Percentiles rank a stretch among this genome's conserved stretches.
Conservation (phyloP, 2,329 filamentous ascomycete genomes). For the Cryphonectria japonica region DNA sequence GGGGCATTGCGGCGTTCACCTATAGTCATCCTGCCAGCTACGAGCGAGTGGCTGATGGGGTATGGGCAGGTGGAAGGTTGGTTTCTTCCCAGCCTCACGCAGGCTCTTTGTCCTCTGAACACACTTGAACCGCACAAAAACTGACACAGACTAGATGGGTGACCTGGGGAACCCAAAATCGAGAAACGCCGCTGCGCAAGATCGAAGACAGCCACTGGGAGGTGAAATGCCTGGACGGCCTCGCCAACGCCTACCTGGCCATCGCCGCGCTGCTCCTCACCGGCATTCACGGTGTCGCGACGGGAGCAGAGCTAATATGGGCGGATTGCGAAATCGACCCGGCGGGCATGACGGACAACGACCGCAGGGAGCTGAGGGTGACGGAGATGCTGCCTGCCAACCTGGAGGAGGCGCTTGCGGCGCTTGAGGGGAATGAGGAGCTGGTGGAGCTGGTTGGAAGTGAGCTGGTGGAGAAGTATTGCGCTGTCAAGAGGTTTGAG, state of each 20-base stretch:
- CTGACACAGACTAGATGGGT: conserved; percentile 56
- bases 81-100: not conserved
- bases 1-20: conserved; percentile 69
- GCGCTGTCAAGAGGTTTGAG: conserved; percentile 63
- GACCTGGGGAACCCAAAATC: conserved; percentile 81
- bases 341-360: conserved; percentile 48
- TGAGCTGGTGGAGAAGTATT: conserved; percentile 59
- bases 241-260: conserved; percentile 78
- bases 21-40: conserved; percentile 71
- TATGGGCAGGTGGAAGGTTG: conserved; percentile 72
- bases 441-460: conserved; percentile 52
- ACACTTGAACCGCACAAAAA: not conserved
- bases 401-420: conserved; percentile 58
- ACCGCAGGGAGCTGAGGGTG: conserved; percentile 58
- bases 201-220: conserved; percentile 74
- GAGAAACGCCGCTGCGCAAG: conserved; percentile 73
- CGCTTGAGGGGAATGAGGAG: conserved; percentile 51
- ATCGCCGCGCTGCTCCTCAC: conserved; percentile 63
- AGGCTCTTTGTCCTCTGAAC: too few relatives aligned
- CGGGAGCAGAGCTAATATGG: conserved; percentile 48
- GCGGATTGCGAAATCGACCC: conserved; percentile 61
- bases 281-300: conserved; percentile 59
- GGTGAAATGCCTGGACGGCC: conserved; percentile 75
- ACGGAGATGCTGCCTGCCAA: conserved; percentile 55
- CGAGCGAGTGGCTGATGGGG: conserved; percentile 67